Conservation (phyloP, 1,284 basidiomycete genomes). For the Tilletia horrida region DNA sequence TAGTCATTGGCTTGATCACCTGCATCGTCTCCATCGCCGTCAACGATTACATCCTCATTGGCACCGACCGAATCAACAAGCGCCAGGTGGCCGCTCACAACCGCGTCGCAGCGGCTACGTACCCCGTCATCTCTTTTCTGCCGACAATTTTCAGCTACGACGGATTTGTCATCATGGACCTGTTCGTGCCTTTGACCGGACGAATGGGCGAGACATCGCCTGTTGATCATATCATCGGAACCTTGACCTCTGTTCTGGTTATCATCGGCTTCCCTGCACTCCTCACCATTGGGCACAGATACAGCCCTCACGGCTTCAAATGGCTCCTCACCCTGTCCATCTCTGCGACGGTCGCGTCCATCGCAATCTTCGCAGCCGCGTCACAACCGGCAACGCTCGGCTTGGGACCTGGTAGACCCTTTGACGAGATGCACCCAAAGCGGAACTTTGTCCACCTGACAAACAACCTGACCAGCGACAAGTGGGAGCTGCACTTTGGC, state of each 20-base stretch:
- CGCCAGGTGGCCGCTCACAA: constrained; percentile 37
- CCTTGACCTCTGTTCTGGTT: constrained; percentile 52
- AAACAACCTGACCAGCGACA: constrained; percentile 71
- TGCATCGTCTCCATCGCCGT: constrained; percentile 50
- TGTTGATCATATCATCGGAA: constrained; percentile 77
- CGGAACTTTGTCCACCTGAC: constrained; percentile 78
- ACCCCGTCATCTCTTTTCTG: constrained; percentile 53
- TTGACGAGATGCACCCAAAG: constrained; percentile 83
- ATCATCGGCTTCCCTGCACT: constrained; percentile 65
- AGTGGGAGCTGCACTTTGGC: constrained; percentile 76
- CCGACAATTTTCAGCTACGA: constrained; percentile 70
- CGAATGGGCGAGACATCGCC: constrained; percentile 57
- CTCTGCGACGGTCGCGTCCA: constrained; percentile 58
- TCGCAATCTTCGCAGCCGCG: constrained; percentile 63
- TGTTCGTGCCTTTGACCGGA: constrained; percentile 85
- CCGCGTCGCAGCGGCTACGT: constrained; percentile 41
- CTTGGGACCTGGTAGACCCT: constrained; percentile 61
- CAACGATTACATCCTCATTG: constrained; percentile 49
- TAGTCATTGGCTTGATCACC: constrained; percentile 64
- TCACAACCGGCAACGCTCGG: constrained; percentile 34
- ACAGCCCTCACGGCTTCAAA: constrained; percentile 57
- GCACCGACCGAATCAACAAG: constrained; percentile 36
- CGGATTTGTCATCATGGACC: constrained; percentile 66
- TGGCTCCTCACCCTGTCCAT: constrained; percentile 61
- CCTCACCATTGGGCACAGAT: constrained; percentile 69